These are phyloP conservation scores for Fusarium humuli DNA, from an alignment of 2,329 filamentous ascomycete species.

Conservation along the genomic window DNA sequence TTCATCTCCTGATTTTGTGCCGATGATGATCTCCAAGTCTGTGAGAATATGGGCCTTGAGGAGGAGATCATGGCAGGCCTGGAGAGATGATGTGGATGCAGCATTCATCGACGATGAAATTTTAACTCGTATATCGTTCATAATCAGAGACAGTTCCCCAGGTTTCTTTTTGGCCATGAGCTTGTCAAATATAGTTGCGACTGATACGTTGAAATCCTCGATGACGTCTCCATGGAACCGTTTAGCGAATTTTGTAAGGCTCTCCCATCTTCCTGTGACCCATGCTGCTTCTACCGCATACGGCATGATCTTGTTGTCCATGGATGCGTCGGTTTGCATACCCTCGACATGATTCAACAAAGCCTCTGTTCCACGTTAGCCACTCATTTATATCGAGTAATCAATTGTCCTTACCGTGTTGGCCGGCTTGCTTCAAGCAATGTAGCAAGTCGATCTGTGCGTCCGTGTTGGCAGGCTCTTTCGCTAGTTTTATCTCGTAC, in stretches of 20 bases:
- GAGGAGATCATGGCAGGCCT: constrained; percentile 85
- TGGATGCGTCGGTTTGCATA: constrained; percentile 67
- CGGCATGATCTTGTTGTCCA: constrained; percentile 75
- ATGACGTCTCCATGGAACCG: constrained; percentile 62
- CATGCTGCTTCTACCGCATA: constrained; percentile 93
- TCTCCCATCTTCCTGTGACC: constrained; percentile 86
- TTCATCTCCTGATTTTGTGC: constrained; percentile 57
- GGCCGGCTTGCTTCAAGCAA: constrained; percentile 94
- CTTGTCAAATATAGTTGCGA: constrained; percentile 72
- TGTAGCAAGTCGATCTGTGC: constrained; percentile 85
- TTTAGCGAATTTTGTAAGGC: constrained; percentile 74
- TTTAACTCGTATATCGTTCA: constrained; percentile 75
- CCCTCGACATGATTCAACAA: constrained; percentile 88
- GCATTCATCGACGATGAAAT: constrained; percentile 80
- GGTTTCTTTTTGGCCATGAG: constrained; percentile 66
- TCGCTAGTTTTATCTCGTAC: constrained; percentile 91
- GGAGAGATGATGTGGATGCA: constrained; percentile 82
- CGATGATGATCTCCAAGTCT: constrained; percentile 83
- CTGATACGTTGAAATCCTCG: constrained; percentile 82
- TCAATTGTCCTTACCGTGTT: constrained; percentile 77
- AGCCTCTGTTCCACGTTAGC: constrained; percentile 68
- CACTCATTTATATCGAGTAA: not conserved
- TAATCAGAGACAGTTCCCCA: constrained; percentile 63
- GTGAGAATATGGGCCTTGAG: constrained; percentile 88
- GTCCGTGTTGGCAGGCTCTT: constrained; percentile 80